These are phyloP conservation scores for Sugiyamaella chiloensis DNA, from an alignment of 805 yeast species.

Conservation along the genomic window DNA sequence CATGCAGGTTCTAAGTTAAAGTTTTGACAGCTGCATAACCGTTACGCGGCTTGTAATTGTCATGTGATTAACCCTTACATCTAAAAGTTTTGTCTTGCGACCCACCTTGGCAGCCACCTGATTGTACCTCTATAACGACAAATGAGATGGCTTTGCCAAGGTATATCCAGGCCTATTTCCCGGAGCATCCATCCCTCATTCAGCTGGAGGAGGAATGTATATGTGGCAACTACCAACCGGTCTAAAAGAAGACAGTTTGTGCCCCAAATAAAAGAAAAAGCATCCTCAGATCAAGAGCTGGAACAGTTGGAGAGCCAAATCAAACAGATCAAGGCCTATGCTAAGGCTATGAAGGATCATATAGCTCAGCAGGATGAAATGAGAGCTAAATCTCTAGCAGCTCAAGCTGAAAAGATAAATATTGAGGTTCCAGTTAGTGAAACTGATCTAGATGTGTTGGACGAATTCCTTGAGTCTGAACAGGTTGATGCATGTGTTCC, in stretches of 20 bases:
- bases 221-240: background rate
- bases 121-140: no score
- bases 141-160: no score
- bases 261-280: no score
- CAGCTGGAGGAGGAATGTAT: background rate
- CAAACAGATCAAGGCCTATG: conserved; percentile 21
- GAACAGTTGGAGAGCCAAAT: conserved; percentile 16
- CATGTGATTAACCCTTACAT: no score
- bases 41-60: no score
- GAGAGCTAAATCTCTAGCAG: conserved; percentile 14
- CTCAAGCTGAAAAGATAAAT: conserved; percentile 12
- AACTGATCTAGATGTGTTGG: conserved; percentile 19
- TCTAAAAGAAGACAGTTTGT: no score
- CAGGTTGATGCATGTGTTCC: background rate
- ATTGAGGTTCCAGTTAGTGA: conserved; percentile 15
- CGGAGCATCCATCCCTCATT: background rate
- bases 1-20: no score
- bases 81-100: no score
- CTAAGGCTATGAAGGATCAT: conserved; percentile 12
- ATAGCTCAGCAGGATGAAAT: conserved; percentile 22
- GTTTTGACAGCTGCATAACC: no score
- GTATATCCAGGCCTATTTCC: no score
- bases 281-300: background rate
- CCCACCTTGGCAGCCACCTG: no score
- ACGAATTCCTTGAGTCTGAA: conserved; percentile 12